These are phyloP conservation scores for Quercus alba DNA, from an alignment of 306 rosid species.

Conservation along the genomic window DNA sequence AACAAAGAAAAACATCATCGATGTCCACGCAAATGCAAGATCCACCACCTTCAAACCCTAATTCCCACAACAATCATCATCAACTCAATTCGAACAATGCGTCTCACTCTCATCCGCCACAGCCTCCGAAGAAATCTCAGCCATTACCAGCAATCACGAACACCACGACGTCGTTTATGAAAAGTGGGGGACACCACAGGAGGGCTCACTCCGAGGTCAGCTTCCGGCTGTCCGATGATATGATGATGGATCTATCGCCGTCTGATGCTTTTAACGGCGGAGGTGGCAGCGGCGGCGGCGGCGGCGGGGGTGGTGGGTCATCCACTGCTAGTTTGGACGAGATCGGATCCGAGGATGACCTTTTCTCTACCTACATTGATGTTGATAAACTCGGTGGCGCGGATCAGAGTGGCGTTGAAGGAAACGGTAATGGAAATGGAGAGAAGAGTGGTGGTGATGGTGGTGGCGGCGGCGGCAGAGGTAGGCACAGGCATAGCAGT, in stretches of 20 bases:
- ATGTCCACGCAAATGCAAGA: slow-evolving; percentile 54
- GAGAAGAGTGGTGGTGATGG: slow-evolving; percentile 41
- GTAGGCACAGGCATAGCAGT: slow-evolving; percentile 73
- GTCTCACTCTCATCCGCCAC: slow-evolving; percentile 23
- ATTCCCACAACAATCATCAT: slow-evolving; percentile 10
- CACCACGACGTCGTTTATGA: slow-evolving; percentile 5
- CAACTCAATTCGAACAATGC: slow-evolving; percentile 24
- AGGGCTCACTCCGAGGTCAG: slow-evolving; percentile 77
- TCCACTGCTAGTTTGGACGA: slow-evolving; percentile 83
- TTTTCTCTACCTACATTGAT: slow-evolving; percentile 94
- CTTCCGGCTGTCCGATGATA: slow-evolving; percentile 73
- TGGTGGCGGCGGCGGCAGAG: slow-evolving; percentile 20
- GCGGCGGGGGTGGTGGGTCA: slow-evolving; percentile 40
- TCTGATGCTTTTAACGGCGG: slow-evolving; percentile 67
- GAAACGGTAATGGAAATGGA: slow-evolving; percentile 29
- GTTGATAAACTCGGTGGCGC: slow-evolving; percentile 78
- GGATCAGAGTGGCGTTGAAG: slow-evolving; percentile 19
- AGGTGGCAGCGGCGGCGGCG: neutral
- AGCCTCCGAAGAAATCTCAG: neutral
- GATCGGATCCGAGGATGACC: slow-evolving; percentile 97
- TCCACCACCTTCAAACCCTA: slow-evolving; percentile 54
- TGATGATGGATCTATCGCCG: slow-evolving; percentile 70
- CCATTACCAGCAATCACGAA: neutral
- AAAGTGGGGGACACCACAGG: slow-evolving; percentile 49
- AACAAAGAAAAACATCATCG: neutral